Percentiles rank a stretch among this genome's conserved stretches.
Conservation (phyloP, 768 basidiomycete species). For the Suillus clintonianus region DNA sequence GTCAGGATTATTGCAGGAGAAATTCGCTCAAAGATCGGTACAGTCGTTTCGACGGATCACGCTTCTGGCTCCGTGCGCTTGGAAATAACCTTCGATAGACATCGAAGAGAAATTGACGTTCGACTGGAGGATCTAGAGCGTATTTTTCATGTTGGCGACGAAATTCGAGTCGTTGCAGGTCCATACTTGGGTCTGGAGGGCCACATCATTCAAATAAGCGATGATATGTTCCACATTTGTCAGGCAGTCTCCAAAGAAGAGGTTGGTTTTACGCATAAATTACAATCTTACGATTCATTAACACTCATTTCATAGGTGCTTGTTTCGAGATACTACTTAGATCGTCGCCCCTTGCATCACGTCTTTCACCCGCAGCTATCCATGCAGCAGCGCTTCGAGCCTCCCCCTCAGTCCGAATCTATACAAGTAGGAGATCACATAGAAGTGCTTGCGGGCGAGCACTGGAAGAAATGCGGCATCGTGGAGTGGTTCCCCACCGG, state of each 20-base stretch:
- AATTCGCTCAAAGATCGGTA: background rate
- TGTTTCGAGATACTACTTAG: background rate
- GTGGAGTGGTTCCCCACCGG: background rate
- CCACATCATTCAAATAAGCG: background rate
- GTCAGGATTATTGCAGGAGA: background rate
- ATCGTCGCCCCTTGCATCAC: background rate
- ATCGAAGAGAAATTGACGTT: background rate
- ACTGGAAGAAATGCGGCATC: background rate
- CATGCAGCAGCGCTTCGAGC: background rate
- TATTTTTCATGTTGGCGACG: background rate
- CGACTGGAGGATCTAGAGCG: background rate
- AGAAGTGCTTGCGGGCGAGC: background rate
- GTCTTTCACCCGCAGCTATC: background rate
- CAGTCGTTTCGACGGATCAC: background rate
- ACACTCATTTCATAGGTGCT: background rate
- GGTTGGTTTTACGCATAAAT: background rate
- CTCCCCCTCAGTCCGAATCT: background rate
- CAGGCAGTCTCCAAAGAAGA: background rate
- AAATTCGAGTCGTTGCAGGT: background rate
- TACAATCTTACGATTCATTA: background rate
- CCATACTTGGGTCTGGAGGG: background rate
- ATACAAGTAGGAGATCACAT: background rate
- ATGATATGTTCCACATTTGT: background rate
- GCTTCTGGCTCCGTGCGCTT: background rate
- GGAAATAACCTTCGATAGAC: background rate